Evolutionary conservation across 805 yeast genomes (phyloP).

Genomic region (Yarrowia yakushimensis): DNA sequence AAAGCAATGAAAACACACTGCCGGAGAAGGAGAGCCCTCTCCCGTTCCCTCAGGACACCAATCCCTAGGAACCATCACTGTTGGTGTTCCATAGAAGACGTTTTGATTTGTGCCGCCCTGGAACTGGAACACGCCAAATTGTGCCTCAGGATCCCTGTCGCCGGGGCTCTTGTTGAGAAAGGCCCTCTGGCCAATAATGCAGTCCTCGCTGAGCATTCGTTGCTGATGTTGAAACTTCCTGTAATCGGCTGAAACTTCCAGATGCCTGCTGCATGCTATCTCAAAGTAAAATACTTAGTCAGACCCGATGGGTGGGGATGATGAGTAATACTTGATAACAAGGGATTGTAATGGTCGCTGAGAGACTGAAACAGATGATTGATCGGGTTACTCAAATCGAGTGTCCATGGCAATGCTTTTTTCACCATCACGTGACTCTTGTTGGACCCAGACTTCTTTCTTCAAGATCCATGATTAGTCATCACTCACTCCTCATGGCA

Average conservation of each 20-base stretch:
- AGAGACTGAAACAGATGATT: too few species aligned
- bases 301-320: too few species aligned
- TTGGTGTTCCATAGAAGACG: slow-evolving; percentile 6
- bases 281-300: background rate
- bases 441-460: too few species aligned
- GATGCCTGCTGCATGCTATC: background rate
- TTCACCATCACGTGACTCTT: too few species aligned
- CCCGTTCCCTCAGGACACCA: slow-evolving; percentile 17
- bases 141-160: slow-evolving; percentile 10
- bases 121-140: slow-evolving; percentile 17
- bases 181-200: slow-evolving; percentile 16
- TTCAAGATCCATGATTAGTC: too few species aligned
- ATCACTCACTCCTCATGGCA: too few species aligned
- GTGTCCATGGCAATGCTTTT: too few species aligned
- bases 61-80: slow-evolving; percentile 15
- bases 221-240: background rate
- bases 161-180: background rate
- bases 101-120: background rate
- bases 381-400: too few species aligned
- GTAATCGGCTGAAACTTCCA: too few species aligned
- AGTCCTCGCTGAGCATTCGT: slow-evolving; percentile 20
- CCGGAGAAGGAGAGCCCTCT: slow-evolving; percentile 11
- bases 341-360: too few species aligned
- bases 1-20: slow-evolving; percentile 19
- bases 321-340: too few species aligned